A percentile compares a stretch with the other conserved stretches of the same genome.
These are phyloP conservation scores for Kodamaea fukazawae DNA, from an alignment of 805 yeast genomes.

Conservation along the genomic window DNA sequence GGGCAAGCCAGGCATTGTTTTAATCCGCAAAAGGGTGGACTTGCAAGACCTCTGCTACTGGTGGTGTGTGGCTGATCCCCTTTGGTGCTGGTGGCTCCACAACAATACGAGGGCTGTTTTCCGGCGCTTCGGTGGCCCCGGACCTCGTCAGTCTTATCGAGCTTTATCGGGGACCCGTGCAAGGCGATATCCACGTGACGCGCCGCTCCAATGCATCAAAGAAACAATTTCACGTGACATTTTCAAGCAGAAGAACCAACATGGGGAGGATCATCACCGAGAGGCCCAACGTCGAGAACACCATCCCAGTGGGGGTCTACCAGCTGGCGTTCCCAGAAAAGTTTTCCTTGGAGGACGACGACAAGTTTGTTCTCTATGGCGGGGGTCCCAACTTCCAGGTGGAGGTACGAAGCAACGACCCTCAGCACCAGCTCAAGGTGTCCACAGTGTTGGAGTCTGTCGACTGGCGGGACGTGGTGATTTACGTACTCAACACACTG, in stretches of 20 bases:
- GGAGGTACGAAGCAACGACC: constrained; percentile 16
- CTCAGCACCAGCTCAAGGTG: constrained; percentile 13
- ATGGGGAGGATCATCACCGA: constrained; percentile 17
- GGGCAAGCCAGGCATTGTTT: too few species aligned
- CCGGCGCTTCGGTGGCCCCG: too few species aligned
- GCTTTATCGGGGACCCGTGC: not conserved
- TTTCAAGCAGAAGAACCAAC: not conserved
- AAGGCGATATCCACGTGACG: too few species aligned
- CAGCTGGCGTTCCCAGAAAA: constrained; percentile 39
- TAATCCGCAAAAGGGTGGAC: too few species aligned
- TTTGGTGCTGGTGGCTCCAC: too few species aligned
- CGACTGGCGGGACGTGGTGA: constrained; percentile 15
- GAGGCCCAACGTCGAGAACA: constrained; percentile 41
- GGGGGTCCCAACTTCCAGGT: constrained; percentile 27
- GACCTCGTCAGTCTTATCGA: too few species aligned
- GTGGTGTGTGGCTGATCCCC: too few species aligned
- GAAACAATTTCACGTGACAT: constrained; percentile 5
- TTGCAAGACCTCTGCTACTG: too few species aligned
- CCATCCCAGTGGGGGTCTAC: constrained; percentile 31
- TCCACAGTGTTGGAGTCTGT: constrained; percentile 10
- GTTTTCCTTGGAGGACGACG: constrained; percentile 35
- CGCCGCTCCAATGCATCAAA: not conserved
- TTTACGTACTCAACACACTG: constrained; percentile 36
- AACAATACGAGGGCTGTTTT: too few species aligned
- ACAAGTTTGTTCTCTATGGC: constrained; percentile 40